phyloP scores from a whole-genome alignment of 2,329 filamentous ascomycete genomes.

The Coccinonectria pachysandricola region DNA sequence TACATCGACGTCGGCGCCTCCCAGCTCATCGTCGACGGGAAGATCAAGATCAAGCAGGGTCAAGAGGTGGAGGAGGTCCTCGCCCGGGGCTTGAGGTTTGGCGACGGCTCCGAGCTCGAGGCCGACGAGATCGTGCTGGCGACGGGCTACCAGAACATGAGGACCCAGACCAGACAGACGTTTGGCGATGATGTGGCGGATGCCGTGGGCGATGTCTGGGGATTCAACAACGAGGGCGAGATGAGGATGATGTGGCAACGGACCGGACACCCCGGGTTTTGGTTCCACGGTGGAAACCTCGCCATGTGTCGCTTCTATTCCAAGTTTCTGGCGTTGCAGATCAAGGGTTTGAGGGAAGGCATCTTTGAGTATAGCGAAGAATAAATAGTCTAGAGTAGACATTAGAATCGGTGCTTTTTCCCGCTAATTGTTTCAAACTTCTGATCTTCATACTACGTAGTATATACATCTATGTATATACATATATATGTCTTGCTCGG shows the following conservation, averaged over 20 bases:
- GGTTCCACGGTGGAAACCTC: constrained; percentile 54
- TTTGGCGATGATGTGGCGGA: constrained; percentile 51
- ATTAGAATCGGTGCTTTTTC: too few species aligned
- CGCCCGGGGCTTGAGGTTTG: constrained; percentile 31
- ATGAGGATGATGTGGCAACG: constrained; percentile 44
- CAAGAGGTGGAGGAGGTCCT: constrained; percentile 42
- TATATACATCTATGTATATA: too few species aligned
- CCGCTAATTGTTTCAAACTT: too few species aligned
- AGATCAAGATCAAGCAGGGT: constrained; percentile 49
- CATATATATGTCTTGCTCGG: too few species aligned
- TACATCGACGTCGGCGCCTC: constrained; percentile 58
- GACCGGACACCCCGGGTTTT: constrained; percentile 52
- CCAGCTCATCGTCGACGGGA: constrained; percentile 49
- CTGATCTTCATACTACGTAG: too few species aligned
- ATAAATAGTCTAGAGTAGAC: too few species aligned
- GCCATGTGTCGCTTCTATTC: constrained; percentile 51
- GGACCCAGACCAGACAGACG: constrained; percentile 44
- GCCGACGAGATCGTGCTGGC: constrained; percentile 53
- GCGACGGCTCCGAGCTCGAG: constrained; percentile 42
- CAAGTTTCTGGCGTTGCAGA: constrained; percentile 38
- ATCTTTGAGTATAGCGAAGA: constrained; percentile 20
- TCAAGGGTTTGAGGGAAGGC: constrained; percentile 30
- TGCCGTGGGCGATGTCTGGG: constrained; percentile 49
- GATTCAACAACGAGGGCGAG: constrained; percentile 45
- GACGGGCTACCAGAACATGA: constrained; percentile 58